A percentile compares a stretch with the other conserved stretches of the same genome.
Evolutionary conservation across 2,329 filamentous ascomycete species (phyloP).

Genomic region (Diaporthe capsici): DNA sequence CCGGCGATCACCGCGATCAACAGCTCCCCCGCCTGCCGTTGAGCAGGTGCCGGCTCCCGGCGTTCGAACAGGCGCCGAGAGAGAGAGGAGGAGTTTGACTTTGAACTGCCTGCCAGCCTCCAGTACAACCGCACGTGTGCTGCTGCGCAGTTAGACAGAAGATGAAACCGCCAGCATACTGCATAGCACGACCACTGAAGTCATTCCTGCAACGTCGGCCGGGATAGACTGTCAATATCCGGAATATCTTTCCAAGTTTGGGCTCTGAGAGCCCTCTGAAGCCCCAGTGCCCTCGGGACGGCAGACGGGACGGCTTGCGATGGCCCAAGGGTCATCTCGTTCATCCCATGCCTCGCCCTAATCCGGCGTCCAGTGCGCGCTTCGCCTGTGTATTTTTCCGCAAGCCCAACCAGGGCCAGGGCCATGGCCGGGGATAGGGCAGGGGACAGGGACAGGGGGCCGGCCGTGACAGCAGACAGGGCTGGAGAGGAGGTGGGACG

Average conservation of each 20-base stretch:
- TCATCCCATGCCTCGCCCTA: neutral
- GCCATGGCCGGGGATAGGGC: neutral
- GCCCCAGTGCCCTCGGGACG: neutral
- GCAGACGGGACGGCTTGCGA: conserved; percentile 14
- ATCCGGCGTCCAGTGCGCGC: conserved; percentile 10
- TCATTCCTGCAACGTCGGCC: conserved; percentile 10
- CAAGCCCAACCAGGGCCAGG: neutral
- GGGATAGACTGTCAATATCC: neutral
- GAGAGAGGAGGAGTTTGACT: neutral
- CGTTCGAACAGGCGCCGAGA: too few relatives aligned
- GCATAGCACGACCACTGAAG: neutral
- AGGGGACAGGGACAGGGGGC: neutral
- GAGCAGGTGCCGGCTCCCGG: conserved; percentile 1
- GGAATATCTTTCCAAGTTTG: neutral
- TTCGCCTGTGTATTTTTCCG: conserved; percentile 8
- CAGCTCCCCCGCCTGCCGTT: conserved; percentile 7
- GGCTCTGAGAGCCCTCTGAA: neutral
- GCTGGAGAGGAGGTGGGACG: conserved; percentile 17
- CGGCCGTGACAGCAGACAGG: conserved; percentile 8
- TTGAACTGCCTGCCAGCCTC: too few relatives aligned
- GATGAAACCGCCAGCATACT: conserved; percentile 11
- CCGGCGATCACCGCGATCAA: conserved; percentile 10
- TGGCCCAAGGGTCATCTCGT: conserved; percentile 1
- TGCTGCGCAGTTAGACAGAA: neutral
- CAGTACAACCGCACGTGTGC: neutral